Conservation (phyloP, 208 protist genomes). For the Acanthamoeba rhysodes region DNA sequence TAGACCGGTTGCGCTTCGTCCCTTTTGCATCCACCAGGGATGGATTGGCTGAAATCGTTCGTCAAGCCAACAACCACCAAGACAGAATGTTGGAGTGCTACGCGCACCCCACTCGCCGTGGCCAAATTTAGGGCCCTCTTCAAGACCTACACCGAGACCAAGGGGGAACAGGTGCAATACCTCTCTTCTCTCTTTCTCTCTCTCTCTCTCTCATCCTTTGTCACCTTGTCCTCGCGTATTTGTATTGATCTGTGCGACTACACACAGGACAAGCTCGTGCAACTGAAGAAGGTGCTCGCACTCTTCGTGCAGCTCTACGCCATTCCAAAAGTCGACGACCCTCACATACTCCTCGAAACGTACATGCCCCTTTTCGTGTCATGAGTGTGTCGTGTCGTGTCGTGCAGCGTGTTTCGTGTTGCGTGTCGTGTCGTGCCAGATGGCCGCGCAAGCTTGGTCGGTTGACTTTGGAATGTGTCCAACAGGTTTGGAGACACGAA, state of each 20-base stretch:
- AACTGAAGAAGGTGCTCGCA: constrained; percentile 49
- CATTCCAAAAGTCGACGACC: background rate
- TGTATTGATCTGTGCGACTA: background rate
- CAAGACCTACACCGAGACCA: constrained; percentile 49
- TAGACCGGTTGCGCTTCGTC: no score
- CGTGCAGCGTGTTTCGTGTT: background rate
- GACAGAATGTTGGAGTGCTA: constrained; percentile 16
- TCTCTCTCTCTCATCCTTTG: background rate
- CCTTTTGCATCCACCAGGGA: background rate
- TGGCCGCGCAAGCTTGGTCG: background rate
- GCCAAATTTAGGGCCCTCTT: constrained; percentile 24
- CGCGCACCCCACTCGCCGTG: constrained; percentile 17
- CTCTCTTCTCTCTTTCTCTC: background rate
- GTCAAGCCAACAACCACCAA: constrained; percentile 15
- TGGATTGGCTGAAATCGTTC: constrained; percentile 49
- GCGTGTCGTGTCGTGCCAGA: background rate
- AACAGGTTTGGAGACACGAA: constrained; percentile 24
- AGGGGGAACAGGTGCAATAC: constrained; percentile 15
- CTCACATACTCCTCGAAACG: constrained; percentile 15
- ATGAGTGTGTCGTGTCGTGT: background rate
- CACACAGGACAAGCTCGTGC: background rate
- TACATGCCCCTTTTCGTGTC: background rate
- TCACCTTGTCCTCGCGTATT: background rate
- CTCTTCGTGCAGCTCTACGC: constrained; percentile 65
- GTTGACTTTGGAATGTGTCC: background rate